Evolutionary conservation across 2,329 filamentous ascomycete genomes (phyloP).

Genomic region (Rutstroemia sp.): DNA sequence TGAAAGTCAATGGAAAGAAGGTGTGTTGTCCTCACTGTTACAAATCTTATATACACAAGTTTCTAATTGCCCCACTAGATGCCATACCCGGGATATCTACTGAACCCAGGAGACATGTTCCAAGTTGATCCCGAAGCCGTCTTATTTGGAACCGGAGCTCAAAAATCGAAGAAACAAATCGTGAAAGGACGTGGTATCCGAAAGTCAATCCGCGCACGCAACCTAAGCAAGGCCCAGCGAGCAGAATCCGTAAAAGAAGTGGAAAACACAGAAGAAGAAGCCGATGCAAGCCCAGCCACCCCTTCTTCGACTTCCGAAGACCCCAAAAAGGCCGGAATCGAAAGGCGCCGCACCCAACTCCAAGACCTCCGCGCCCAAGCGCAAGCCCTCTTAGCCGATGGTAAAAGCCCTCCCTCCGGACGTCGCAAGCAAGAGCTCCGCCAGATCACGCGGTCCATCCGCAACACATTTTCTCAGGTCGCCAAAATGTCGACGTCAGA

Average conservation of each 20-base stretch:
- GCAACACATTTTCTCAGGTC: neutral
- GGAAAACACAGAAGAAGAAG: constrained; percentile 8
- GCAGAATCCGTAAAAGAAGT: constrained; percentile 17
- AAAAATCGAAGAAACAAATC: constrained; percentile 42
- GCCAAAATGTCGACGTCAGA: neutral
- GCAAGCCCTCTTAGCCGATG: neutral
- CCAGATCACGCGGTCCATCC: constrained; percentile 1
- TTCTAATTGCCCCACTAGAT: constrained; percentile 51
- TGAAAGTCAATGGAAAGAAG: constrained; percentile 95
- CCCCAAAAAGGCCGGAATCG: neutral
- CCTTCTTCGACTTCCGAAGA: constrained; percentile 7
- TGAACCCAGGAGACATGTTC: constrained; percentile 98
- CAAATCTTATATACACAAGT: neutral
- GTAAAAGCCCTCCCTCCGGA: constrained; percentile 1
- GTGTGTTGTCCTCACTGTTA: constrained; percentile 36
- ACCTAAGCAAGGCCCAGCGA: constrained; percentile 9
- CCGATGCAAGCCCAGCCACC: neutral
- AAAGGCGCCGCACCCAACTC: constrained; percentile 1
- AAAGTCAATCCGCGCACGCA: constrained; percentile 10
- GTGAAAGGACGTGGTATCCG: constrained; percentile 17
- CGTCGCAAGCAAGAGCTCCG: constrained; percentile 11
- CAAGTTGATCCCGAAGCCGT: constrained; percentile 87
- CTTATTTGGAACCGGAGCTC: constrained; percentile 74
- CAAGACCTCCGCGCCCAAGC: neutral
- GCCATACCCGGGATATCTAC: constrained; percentile 81